Evolutionary conservation across 371 early-diverging fungal species (phyloP), one percentile per base, ranked within the genome.

Genomic region (Dichotomocladium elegans): DNA sequence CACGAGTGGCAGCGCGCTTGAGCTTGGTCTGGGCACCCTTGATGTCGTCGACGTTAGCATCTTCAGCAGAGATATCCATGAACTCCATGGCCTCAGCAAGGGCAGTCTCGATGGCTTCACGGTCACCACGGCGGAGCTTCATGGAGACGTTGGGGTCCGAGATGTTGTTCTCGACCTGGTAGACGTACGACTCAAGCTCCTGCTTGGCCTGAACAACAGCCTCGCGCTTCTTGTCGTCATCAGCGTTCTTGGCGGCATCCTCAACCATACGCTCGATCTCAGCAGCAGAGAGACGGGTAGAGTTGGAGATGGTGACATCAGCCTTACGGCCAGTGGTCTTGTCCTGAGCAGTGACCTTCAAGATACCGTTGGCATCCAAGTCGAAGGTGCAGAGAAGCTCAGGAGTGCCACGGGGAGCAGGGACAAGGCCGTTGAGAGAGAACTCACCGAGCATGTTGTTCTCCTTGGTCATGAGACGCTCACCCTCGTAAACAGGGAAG

Each of bases 401-500:
- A 50, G 97, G 93, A 41, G 82, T 84, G 54, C 94, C 94, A 64
- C 91, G 90, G 45, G 94, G 93, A 61, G 91, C 88, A 50, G 94
- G 93, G 43, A 91, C 86, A 59, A 93, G 85, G 51, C 92, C 91
- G 57, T 93, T 85, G 51, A 99, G 88, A 68, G 93, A 94, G 80
- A 99, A 99, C 77, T 92, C 92, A 63, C 95, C 96, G 59, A 96
- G 85, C 65, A 91, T 70, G 87, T 95, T 91, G 91, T 95, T 95
- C 80, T 95, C 95, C 88, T 90, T 89, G 74, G 96, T 94, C 72
- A 88, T 87, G 22, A 94, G 72, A 79, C 99, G 94, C 78, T 96
- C 96, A 72, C 99, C 99, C 81, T 97, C 99, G 72, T 79, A 98
- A 57, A 99, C 94, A 77, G 93, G 92, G 79, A 99, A 98, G 61